Conservation (phyloP, 805 yeast species). For the Schizosaccharomyces japonicus region DNA sequence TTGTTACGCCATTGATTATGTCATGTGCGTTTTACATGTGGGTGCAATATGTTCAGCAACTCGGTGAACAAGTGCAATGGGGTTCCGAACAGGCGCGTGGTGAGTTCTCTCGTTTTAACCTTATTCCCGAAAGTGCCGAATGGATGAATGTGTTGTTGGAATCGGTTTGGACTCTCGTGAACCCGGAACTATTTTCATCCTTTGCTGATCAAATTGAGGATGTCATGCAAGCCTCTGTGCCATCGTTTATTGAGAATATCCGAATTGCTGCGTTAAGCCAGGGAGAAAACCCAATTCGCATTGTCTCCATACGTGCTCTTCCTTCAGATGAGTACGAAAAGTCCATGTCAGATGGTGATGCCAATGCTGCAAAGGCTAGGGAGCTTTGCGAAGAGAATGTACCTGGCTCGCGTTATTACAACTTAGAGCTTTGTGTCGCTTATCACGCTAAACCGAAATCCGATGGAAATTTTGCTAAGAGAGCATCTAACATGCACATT, state of each 20-base stretch:
- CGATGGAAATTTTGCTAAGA: background rate
- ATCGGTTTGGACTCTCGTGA: background rate
- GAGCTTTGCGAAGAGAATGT: background rate
- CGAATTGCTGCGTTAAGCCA: background rate
- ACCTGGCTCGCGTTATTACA: background rate
- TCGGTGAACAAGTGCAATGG: background rate
- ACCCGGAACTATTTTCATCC: conserved; percentile 4
- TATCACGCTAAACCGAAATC: conserved; percentile 3
- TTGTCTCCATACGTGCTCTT: conserved; percentile 4
- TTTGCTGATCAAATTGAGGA: conserved; percentile 3
- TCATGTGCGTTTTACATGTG: background rate
- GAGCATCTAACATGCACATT: conserved; percentile 1
- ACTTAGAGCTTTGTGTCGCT: conserved; percentile 3
- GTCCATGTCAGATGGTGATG: background rate
- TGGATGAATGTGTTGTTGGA: conserved; percentile 2
- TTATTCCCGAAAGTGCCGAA: conserved; percentile 4
- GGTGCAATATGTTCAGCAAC: background rate
- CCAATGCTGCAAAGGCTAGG: background rate
- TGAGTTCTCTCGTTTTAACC: background rate
- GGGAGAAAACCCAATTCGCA: conserved; percentile 2
- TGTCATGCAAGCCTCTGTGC: conserved; percentile 5
- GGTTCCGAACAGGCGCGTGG: conserved; percentile 1
- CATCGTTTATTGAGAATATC: conserved; percentile 2
- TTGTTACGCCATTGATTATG: background rate
- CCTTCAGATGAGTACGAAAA: background rate